Evolutionary conservation across 139 green algal genomes (phyloP), one percentile per base, ranked within the genome.

Genomic region (Dunaliella primolecta): DNA sequence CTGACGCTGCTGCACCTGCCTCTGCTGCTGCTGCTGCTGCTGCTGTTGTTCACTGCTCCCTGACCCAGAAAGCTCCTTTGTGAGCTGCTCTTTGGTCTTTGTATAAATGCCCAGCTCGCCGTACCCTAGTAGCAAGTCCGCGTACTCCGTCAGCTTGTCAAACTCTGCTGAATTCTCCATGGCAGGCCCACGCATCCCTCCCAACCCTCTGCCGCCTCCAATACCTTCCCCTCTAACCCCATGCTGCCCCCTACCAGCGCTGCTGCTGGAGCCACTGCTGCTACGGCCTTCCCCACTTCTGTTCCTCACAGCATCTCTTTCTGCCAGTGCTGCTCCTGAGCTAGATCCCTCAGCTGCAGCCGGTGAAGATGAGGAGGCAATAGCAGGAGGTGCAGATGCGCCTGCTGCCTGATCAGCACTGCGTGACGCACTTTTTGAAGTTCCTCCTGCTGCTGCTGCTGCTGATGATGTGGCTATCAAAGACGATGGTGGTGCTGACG

Each of bases 61-160:
- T 25, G 7, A 25, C 15, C 46, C 46, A 7, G 46, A 7, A 7
- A 64, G 7, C 46, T 64, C 46, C 46, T 15, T 64, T 64, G 46
- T 15, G 15, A 64, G 46, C 46, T 64, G 46, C 46, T 64, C 46
- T 15, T 64, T 64, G 15, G 46, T 64, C 46, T 64, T 64, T 64
- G 46, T 64, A 15, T 64, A 64, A 15, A 64, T 64, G 46, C 46
- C 15, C 71, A 72, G 84, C 29, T 74, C 24, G 0, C 84, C 84
- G 1, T 64, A 57, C 3, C 79, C 81, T 38, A 88, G 80, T 2
- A 88, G 80, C 80, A 81, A 46, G 37, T 88, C 79, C 56, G 72
- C 38, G 74, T 75, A 55, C 36, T 75, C 36, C 0, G 84, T 88
- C 29, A 81, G 27, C 21, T 81, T 57, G 21, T 57, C 77, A 64